Base-by-base conservation (phyloP, 768 basidiomycete genomes). In the Xerocomellus dryophilus region DNA sequence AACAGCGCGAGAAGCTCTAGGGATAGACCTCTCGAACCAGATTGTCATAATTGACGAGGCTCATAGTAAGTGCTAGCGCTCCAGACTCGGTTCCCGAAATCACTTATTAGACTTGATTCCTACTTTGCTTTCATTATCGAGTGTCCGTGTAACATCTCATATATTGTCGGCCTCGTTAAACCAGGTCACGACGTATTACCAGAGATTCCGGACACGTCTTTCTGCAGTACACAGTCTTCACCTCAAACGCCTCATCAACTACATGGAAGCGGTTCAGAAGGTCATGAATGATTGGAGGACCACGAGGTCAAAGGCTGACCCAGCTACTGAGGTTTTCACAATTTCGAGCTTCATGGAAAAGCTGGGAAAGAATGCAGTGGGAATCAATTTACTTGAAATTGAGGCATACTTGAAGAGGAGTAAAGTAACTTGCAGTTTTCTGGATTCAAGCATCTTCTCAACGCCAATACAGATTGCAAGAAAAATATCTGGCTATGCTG, bases 31-130 rank as follows among this genome's bases (percentile, higher is more conserved):
- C 42, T 87, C 79, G 11, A 81, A 86, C 62, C 93, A 97, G 62
- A 77, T 98, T 17, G 82, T 99, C 29, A 79, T 98, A 21, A 84
- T 99, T 50, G 96, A 99, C 64, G 96, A 99, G 74, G 96, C 96
- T 0, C 96, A 99, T 70, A 98, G 93, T 94, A 62, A 53, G 90
- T 74, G 18, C 10, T 29, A 64, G 4, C 35, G 49, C 51, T 43
- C 39, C 43, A n/a, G 27, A 17, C 15, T 43, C 23, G 8, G 48
- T 44, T 40, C 53, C 32, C 40, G n/a, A 41, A 40, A n/a, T 42
- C 41, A 62, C 20, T 50, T 23, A 45, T 50, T 53, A 95, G 93
- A 97, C 69, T 72, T 97, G 45, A 93, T 95, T 62, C 85, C 93
- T 18, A 93, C 94, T 0, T 74, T 99, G 2, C 81, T 99, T 9